A percentile compares a stretch with the other conserved stretches of the same genome.
phyloP scores from a whole-genome alignment of 306 rosid genomes.

The Citrullus amarus region DNA sequence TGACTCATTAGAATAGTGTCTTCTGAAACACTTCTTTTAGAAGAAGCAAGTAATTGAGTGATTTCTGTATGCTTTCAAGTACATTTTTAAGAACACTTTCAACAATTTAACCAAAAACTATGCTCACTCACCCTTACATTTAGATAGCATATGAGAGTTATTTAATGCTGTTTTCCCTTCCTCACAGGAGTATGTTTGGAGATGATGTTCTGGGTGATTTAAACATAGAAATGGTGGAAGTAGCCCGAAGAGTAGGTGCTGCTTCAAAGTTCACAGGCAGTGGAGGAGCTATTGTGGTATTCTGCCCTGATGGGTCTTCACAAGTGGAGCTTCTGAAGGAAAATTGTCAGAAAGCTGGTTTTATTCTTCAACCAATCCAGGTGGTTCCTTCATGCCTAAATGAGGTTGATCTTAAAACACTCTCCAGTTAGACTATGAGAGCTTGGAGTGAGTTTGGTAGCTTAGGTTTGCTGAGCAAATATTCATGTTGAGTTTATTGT shows the following conservation, averaged over 20 bases:
- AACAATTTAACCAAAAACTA: neutral
- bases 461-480: neutral
- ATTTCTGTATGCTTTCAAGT: neutral
- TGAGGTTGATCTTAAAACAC: slow-evolving; percentile 46
- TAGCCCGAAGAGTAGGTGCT: slow-evolving; percentile 78
- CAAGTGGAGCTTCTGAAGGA: slow-evolving; percentile 69
- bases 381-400: slow-evolving; percentile 47
- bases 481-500: neutral
- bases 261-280: slow-evolving; percentile 96
- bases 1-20: too few relatives aligned
- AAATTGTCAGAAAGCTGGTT: slow-evolving; percentile 59
- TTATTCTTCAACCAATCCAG: slow-evolving; percentile 35
- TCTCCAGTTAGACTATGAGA: neutral
- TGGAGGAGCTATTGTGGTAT: slow-evolving; percentile 87
- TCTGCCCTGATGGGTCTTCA: slow-evolving; percentile 60
- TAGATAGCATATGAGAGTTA: neutral
- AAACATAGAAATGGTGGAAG: slow-evolving; percentile 81
- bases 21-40: neutral
- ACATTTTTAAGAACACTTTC: neutral
- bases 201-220: slow-evolving; percentile 69
- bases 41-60: neutral
- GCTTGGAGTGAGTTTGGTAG: neutral
- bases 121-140: neutral
- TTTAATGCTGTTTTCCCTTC: neutral
- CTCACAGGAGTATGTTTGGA: slow-evolving; percentile 71